A percentile compares a stretch with the other conserved stretches of the same genome.
Conservation (phyloP, 371 early-diverging fungal species). For the Neoconidiobolus thromboides region DNA sequence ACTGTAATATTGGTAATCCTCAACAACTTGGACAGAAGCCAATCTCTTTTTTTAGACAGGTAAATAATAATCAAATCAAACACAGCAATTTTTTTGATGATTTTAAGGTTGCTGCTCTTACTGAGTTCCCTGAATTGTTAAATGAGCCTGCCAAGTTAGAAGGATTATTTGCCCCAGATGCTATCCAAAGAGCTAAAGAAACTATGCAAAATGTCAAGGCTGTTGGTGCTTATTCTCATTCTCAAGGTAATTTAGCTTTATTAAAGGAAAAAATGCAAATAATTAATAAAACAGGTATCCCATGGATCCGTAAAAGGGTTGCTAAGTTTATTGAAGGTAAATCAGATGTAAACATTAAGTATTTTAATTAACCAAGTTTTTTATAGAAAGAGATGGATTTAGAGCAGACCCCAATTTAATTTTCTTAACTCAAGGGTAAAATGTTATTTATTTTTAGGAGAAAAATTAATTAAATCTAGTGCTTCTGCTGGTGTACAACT, state of each 20-base stretch:
- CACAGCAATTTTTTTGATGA: background rate
- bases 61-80: constrained; percentile 12
- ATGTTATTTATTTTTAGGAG: background rate
- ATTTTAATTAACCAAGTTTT: constrained; percentile 6
- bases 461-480: constrained; percentile 7
- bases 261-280: background rate
- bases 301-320: constrained; percentile 59
- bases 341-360: background rate
- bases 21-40: constrained; percentile 88
- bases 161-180: constrained; percentile 62
- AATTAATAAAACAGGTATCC: constrained; percentile 18
- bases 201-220: constrained; percentile 45
- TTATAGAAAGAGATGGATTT: constrained; percentile 65
- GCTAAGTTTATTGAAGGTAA: constrained; percentile 54
- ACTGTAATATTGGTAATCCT: constrained; percentile 96
- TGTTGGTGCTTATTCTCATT: constrained; percentile 86
- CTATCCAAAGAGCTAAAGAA: constrained; percentile 58
- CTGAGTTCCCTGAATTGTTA: constrained; percentile 73
- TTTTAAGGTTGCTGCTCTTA: constrained; percentile 54
- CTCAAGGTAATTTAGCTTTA: constrained; percentile 45
- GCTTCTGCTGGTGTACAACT: constrained; percentile 79
- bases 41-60: constrained; percentile 92
- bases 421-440: constrained; percentile 71
- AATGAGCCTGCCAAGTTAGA: constrained; percentile 26
- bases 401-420: constrained; percentile 64